Percentiles rank a stretch among this genome's conserved stretches.
Conservation (phyloP, 257 asterid species). For the Solanum lignicaule region DNA sequence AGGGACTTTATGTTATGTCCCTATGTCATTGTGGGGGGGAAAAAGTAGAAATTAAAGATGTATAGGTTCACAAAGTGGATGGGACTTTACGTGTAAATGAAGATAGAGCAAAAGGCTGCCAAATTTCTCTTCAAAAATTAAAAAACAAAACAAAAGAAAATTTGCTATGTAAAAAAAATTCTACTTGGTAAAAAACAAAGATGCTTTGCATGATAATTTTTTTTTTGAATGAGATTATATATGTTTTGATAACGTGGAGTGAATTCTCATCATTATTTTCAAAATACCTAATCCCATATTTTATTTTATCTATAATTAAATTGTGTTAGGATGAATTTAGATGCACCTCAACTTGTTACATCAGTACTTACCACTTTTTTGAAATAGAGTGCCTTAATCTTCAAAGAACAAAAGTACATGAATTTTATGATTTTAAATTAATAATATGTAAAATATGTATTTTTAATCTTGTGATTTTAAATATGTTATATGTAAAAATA, state of each 20-base stretch:
- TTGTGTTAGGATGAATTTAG: background rate
- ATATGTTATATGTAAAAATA: too few relatives aligned
- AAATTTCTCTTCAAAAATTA: background rate
- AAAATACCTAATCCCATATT: background rate
- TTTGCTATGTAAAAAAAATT: background rate
- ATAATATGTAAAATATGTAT: too few relatives aligned
- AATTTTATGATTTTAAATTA: too few relatives aligned
- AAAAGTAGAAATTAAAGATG: background rate
- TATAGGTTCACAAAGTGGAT: background rate
- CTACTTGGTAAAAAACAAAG: background rate
- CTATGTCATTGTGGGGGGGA: background rate
- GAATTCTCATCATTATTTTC: background rate
- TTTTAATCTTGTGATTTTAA: too few relatives aligned
- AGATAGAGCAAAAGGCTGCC: background rate
- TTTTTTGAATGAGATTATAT: background rate
- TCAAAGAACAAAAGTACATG: background rate
- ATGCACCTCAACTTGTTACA: background rate
- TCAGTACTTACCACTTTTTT: background rate
- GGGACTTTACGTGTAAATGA: background rate
- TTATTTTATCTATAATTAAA: background rate
- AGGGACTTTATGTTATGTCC: background rate
- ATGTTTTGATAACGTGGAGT: background rate
- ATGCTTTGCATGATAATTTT: background rate
- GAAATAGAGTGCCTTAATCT: background rate
- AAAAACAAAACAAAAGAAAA: background rate